A percentile compares a stretch with the other conserved stretches of the same genome.
Evolutionary conservation across 306 rosid species (phyloP).

Genomic region (Abrus pulchellus): DNA sequence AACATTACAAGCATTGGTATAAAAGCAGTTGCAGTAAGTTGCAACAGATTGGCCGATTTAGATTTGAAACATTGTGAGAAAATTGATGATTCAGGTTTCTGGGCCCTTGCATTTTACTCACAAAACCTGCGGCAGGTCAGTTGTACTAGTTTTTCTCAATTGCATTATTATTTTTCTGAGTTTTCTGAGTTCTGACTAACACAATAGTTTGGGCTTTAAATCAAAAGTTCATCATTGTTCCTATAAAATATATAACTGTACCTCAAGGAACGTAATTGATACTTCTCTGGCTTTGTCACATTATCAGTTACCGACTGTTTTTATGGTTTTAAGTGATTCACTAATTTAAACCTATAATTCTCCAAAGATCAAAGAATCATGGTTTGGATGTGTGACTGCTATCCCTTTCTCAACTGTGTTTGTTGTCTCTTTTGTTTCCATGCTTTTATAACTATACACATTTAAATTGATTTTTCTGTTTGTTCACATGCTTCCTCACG

Average conservation of each 20-base stretch:
- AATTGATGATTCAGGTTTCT: slow-evolving; percentile 68
- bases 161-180: neutral
- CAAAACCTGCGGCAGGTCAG: slow-evolving; percentile 70
- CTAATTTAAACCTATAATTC: neutral
- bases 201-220: neutral
- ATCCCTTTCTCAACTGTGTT: neutral
- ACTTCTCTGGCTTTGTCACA: slow-evolving; percentile 31
- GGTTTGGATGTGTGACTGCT: slow-evolving; percentile 18
- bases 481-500: slow-evolving; percentile 7
- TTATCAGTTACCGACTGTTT: neutral
- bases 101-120: slow-evolving; percentile 66
- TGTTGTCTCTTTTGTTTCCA: neutral
- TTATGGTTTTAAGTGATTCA: slow-evolving; percentile 33
- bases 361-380: neutral
- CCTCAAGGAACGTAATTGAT: slow-evolving; percentile 12
- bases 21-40: slow-evolving; percentile 58
- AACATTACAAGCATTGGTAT: slow-evolving; percentile 66
- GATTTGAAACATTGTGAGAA: slow-evolving; percentile 70
- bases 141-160: slow-evolving; percentile 10
- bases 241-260: neutral
- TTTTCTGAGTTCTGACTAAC: neutral
- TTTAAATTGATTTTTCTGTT: neutral
- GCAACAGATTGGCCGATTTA: slow-evolving; percentile 69
- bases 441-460: slow-evolving; percentile 4
- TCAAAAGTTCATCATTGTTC: neutral